These are phyloP conservation scores for Golubevia pallescens DNA, from an alignment of 1,284 basidiomycete genomes.

Conservation along the genomic window DNA sequence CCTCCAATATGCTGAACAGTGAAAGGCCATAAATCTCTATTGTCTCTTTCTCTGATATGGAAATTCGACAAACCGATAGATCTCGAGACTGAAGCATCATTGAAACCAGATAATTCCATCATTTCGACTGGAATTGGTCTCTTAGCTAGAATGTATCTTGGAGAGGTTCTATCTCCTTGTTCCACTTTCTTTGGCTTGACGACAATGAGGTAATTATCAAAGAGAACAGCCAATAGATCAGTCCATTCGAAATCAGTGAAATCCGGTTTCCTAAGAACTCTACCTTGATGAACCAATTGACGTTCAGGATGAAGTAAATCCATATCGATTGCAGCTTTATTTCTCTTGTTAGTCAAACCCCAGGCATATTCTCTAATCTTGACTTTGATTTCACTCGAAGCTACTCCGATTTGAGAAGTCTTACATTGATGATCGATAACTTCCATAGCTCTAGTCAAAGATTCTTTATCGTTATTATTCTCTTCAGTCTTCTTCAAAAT, in stretches of 20 bases:
- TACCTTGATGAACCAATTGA: slow-evolving; percentile 45
- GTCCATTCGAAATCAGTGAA: slow-evolving; percentile 41
- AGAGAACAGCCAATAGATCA: slow-evolving; percentile 51
- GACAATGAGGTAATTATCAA: slow-evolving; percentile 58
- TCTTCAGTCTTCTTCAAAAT: slow-evolving; percentile 47
- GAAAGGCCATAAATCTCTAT: slow-evolving; percentile 53
- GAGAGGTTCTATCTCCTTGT: slow-evolving; percentile 16
- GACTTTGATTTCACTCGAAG: slow-evolving; percentile 47
- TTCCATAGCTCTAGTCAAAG: slow-evolving; percentile 42
- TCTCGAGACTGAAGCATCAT: slow-evolving; percentile 40
- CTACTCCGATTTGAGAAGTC: slow-evolving; percentile 49
- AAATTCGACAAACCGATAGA: slow-evolving; percentile 49
- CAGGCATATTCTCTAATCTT: slow-evolving; percentile 49
- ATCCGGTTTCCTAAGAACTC: slow-evolving; percentile 51
- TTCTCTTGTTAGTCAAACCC: slow-evolving; percentile 42
- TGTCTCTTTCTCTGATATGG: slow-evolving; percentile 42
- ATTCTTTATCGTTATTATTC: slow-evolving; percentile 36
- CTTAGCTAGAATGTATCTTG: slow-evolving; percentile 41
- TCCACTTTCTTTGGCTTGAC: slow-evolving; percentile 40
- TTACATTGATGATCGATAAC: slow-evolving; percentile 59
- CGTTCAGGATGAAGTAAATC: slow-evolving; percentile 47
- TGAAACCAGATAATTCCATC: slow-evolving; percentile 46
- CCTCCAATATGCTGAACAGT: slow-evolving; percentile 44
- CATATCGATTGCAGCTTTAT: slow-evolving; percentile 38
- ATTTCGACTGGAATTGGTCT: slow-evolving; percentile 57